Evolutionary conservation across 2,329 filamentous ascomycete genomes (phyloP), one percentile per base, ranked within the genome.

Genomic region (Cytospora schulzeri): DNA sequence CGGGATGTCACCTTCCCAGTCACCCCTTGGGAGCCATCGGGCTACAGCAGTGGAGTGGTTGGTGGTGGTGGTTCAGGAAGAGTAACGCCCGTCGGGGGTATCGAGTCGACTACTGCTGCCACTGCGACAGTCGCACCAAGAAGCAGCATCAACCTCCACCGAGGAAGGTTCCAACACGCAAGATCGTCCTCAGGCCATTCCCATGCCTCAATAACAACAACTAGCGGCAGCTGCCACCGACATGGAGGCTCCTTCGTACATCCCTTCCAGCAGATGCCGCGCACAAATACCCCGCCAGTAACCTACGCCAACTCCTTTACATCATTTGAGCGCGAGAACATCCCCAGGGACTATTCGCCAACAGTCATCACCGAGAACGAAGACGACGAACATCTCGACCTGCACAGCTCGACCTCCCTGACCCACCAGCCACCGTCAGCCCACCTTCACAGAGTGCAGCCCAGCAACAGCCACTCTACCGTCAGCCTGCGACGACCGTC

Each of bases 231-330:
- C 69, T 80, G 68, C 12, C 62, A 76, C 60, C 79, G 82, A 64
- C 77, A 76, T 64, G 79, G 79, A 64, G 75, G 69, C 50, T 73
- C 79, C 35, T 88, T 89, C 71, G 80, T 88, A 24, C 87, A 89
- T 71, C 86, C 87, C 29, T 88, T 88, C 69, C 85, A 88, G 72
- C 87, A 88, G 75, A 87, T 80, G 11, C 87, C 87, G 35, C 81
- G 84, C 50, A 85, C 85, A 1, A 83, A 84, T 54, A 87, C 85
- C 65, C 85, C 86, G 58, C 85, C 85, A 11, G 71, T 87, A 66
- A 82, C 84, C 28, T 87, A 86, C 72, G 81, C 84, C 68, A 84
- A 84, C 72, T 85, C 85, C 9, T 74, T 83, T 52, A 78, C 81
- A 19, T 85, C 83, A 2, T 77, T 85, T 60, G 65, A 67, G 62